Evolutionary conservation across 345 rosid genomes (phyloP).

Genomic region (Salix arbutifolia): DNA sequence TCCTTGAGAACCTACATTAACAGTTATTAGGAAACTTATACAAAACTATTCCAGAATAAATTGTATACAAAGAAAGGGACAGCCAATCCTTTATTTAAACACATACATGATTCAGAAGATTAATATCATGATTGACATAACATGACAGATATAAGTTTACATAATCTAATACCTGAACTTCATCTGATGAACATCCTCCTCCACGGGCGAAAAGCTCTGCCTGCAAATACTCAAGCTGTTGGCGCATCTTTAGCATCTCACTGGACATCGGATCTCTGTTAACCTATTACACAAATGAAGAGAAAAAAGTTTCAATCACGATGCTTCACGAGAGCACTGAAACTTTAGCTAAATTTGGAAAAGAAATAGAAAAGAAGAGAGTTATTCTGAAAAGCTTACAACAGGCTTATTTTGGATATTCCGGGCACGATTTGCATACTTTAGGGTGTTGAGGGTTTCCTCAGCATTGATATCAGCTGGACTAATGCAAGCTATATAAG

Average conservation of each 20-base stretch:
- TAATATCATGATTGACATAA: neutral
- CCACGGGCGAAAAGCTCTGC: constrained; percentile 93
- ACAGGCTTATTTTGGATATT: constrained; percentile 95
- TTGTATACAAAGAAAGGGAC: neutral
- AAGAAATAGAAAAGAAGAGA: neutral
- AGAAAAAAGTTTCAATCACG: constrained; percentile 1
- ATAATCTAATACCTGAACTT: constrained; percentile 61
- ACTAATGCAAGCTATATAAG: constrained; percentile 82
- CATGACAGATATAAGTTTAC: neutral
- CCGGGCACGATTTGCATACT: constrained; percentile 99
- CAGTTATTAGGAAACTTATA: neutral
- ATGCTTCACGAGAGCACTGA: constrained; percentile 3
- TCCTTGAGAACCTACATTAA: constrained; percentile 71
- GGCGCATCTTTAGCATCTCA: constrained; percentile 98
- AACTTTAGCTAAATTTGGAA: neutral
- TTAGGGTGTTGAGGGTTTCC: constrained; percentile 93
- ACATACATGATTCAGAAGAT: neutral
- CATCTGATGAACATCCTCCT: constrained; percentile 71
- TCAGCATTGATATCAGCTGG: constrained; percentile 99
- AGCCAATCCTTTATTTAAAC: neutral
- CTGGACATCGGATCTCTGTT: constrained; percentile 94
- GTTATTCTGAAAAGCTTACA: constrained; percentile 48
- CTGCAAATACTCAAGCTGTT: constrained; percentile 84
- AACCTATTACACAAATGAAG: constrained; percentile 42
- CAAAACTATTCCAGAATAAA: neutral